Percentiles rank a stretch among this genome's conserved stretches.
phyloP scores from a whole-genome alignment of 306 rosid genomes.

The Boehmeria nivea region DNA sequence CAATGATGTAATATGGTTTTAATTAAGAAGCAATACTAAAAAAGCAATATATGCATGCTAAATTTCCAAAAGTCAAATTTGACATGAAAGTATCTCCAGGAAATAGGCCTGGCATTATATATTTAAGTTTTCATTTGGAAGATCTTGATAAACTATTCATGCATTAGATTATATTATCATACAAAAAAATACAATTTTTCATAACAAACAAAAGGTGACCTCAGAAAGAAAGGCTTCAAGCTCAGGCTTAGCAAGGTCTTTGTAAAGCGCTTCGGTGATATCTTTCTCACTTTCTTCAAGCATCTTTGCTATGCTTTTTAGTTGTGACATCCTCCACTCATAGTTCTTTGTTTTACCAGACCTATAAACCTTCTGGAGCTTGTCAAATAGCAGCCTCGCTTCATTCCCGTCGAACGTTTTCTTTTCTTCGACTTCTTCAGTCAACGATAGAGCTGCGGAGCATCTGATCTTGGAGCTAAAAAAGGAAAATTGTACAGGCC shows the following conservation, averaged over 20 bases:
- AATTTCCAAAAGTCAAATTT: too few relatives aligned
- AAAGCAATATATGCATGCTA: too few relatives aligned
- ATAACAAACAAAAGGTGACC: slow-evolving; percentile 29
- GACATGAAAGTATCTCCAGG: too few relatives aligned
- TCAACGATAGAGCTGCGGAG: slow-evolving; percentile 41
- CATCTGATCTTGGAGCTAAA: slow-evolving; percentile 24
- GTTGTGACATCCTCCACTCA: slow-evolving; percentile 68
- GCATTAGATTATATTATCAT: not conserved
- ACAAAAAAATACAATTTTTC: not conserved
- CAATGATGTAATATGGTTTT: too few relatives aligned
- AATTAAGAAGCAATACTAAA: too few relatives aligned
- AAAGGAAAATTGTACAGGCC: too few relatives aligned
- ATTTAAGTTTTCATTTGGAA: too few relatives aligned
- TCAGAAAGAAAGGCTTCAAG: slow-evolving; percentile 61
- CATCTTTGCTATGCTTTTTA: slow-evolving; percentile 59
- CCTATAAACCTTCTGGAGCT: slow-evolving; percentile 47
- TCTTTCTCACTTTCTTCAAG: slow-evolving; percentile 59
- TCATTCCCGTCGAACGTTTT: slow-evolving; percentile 34
- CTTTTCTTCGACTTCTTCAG: slow-evolving; percentile 36
- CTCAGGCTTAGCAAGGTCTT: slow-evolving; percentile 67
- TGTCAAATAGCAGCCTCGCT: slow-evolving; percentile 43
- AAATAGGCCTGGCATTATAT: too few relatives aligned
- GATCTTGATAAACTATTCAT: too few relatives aligned
- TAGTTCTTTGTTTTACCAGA: slow-evolving; percentile 68
- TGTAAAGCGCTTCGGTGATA: slow-evolving; percentile 49